Base-by-base conservation (phyloP, 2,329 filamentous ascomycete genomes). In the Aspergillus neoniger region DNA sequence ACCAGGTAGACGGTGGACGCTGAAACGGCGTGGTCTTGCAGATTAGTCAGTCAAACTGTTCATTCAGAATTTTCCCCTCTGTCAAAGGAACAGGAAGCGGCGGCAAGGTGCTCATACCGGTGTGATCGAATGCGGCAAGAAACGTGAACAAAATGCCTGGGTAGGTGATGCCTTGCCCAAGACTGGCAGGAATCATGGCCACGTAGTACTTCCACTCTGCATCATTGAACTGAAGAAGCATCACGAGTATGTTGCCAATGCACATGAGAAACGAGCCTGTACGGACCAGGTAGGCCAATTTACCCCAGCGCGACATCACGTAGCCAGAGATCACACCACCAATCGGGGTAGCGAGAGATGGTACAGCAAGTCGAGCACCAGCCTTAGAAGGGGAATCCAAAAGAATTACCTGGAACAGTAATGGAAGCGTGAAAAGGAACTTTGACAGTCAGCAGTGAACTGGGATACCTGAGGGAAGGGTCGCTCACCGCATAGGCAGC, bases 1-100 rank as follows among this genome's bases (percentile, higher is more conserved):
- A 89, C 82, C 19, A 89, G 79, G 69, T 89, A 89, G 6, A 87
- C 83, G 0, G 83, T 87, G 1, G 85, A 88, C 2, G 86, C 82
- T 0, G 83, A 84, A 1, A 88, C 85, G 10, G 86, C 85, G 66
- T 88, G 85, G 55, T 88, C 86, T 87, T 87, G 38, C 12, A 36
- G 32, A 7, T 50, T 41, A 39, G 28, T 52, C 8, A 65, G 17
- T 9, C 7, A 10, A 30, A 12, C 4, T 44, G 8, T 48, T 10
- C 3, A 43, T 5, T 12, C 12, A n/a, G n/a, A 21, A 17, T 7
- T 7, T 28, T 8, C 14, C 14, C 6, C 9, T 12, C 49, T 4
- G 2, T 36, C 9, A 12, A 49, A 30, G 19, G 9, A 32, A 14
- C 47, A 23, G 19, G 10, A 30, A 30, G 28, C 12, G 28, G 28